Evolutionary conservation across 1,139 yeast genomes (phyloP).

Genomic region (Lizanozyma gosingica): DNA sequence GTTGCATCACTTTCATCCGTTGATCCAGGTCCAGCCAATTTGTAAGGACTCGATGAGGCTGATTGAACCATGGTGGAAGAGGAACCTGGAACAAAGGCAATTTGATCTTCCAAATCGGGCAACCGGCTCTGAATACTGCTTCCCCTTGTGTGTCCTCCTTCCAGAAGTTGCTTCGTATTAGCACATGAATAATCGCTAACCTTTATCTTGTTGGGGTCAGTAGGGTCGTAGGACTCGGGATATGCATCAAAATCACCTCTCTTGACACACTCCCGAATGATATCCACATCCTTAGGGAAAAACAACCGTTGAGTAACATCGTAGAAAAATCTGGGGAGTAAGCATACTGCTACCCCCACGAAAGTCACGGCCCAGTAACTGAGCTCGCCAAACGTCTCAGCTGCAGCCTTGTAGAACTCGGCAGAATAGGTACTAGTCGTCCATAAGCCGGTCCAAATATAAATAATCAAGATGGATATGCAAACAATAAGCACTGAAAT

Average conservation of each 20-base stretch:
- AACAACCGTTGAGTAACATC: constrained; percentile 56
- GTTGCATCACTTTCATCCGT: constrained; percentile 2
- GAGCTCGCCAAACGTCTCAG: constrained; percentile 61
- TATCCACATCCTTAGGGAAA: constrained; percentile 74
- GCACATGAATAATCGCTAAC: constrained; percentile 22
- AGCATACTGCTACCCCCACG: constrained; percentile 61
- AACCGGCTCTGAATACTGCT: not conserved
- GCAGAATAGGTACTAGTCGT: constrained; percentile 48
- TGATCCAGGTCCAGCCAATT: constrained; percentile 1
- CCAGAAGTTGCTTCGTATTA: constrained; percentile 10
- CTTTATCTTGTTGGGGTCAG: constrained; percentile 42
- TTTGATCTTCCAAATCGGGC: not conserved
- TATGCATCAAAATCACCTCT: constrained; percentile 53
- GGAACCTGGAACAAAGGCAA: not conserved
- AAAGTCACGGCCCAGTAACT: constrained; percentile 78
- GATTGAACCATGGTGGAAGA: constrained; percentile 3
- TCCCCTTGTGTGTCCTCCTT: constrained; percentile 4
- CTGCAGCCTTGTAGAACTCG: constrained; percentile 72
- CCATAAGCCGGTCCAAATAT: constrained; percentile 91
- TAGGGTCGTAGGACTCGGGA: constrained; percentile 55
- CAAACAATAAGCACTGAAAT: constrained; percentile 52
- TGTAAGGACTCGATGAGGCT: constrained; percentile 10
- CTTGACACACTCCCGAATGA: constrained; percentile 67
- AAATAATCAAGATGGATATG: constrained; percentile 59
- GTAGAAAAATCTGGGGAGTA: constrained; percentile 67